Evolutionary conservation across 768 basidiomycete species (phyloP).

Genomic region (Tricholoma sp.): DNA sequence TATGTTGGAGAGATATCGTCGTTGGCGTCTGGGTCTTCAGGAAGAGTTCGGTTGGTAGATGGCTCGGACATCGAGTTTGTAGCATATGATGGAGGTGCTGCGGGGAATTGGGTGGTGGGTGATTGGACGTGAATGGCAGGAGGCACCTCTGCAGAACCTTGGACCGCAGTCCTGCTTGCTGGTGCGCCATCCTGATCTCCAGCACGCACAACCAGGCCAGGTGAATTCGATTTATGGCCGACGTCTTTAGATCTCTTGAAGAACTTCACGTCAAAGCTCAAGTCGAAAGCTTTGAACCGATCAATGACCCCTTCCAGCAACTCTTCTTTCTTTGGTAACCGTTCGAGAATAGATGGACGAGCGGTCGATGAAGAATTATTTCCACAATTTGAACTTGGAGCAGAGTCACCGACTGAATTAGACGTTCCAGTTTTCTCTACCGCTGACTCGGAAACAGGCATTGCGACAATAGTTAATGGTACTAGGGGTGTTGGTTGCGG

Average conservation of each 20-base stretch:
- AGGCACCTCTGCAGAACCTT: background rate
- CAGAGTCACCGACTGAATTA: background rate
- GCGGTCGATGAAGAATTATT: background rate
- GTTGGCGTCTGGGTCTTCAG: background rate
- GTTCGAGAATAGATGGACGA: background rate
- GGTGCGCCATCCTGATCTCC: background rate
- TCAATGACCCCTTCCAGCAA: background rate
- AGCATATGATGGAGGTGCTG: background rate
- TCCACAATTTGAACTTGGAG: background rate
- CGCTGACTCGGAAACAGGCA: background rate
- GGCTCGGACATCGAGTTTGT: background rate
- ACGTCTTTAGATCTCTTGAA: background rate
- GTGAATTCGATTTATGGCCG: too few species aligned
- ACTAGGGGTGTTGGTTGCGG: background rate
- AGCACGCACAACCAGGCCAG: background rate
- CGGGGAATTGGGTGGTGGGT: background rate
- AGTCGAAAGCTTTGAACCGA: background rate
- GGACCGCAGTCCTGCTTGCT: background rate
- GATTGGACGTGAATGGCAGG: background rate
- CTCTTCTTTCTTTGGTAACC: background rate
- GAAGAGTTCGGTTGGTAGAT: background rate
- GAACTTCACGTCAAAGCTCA: background rate
- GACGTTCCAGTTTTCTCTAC: slow-evolving; percentile 1
- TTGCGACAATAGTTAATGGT: background rate
- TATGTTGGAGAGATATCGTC: slow-evolving; percentile 34